Evolutionary conservation across 179 eudicot species (phyloP).

Genomic region (Amaranthus tricolor): DNA sequence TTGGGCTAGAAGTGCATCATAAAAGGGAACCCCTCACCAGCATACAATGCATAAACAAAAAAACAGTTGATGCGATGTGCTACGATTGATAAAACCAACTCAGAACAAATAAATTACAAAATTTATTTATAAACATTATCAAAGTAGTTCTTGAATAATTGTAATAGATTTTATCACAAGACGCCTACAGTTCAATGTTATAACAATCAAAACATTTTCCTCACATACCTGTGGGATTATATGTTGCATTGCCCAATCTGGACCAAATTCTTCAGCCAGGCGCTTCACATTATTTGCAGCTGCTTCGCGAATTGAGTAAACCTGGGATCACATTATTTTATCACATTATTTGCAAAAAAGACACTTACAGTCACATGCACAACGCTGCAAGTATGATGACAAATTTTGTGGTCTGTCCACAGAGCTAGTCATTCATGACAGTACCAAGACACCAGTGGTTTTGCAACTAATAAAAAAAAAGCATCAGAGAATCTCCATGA

Average conservation of each 20-base stretch:
- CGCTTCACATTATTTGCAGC: constrained; percentile 94
- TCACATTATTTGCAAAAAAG: too few species aligned
- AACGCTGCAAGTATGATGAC: not conserved
- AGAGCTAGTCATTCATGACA: not conserved
- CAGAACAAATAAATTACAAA: not conserved
- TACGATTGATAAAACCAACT: too few species aligned
- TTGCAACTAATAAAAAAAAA: not conserved
- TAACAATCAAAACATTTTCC: not conserved
- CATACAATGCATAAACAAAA: too few species aligned
- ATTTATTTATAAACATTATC: too few species aligned
- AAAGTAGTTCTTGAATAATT: not conserved
- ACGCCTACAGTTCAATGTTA: not conserved
- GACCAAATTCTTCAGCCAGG: constrained; percentile 97
- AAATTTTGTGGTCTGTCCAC: not conserved
- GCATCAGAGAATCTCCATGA: not conserved
- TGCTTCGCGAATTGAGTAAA: constrained; percentile 89
- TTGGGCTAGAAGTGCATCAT: too few species aligned
- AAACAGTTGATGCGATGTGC: too few species aligned
- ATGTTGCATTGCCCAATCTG: constrained; percentile 99
- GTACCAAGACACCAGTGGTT: not conserved
- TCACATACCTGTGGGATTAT: constrained; percentile 75
- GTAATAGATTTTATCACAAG: not conserved
- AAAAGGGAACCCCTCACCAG: too few species aligned
- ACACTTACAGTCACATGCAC: not conserved
- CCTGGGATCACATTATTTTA: too few species aligned